phyloP scores from a whole-genome alignment of 1,139 yeast genomes.

The Sugiyamaella grinbergsii region DNA sequence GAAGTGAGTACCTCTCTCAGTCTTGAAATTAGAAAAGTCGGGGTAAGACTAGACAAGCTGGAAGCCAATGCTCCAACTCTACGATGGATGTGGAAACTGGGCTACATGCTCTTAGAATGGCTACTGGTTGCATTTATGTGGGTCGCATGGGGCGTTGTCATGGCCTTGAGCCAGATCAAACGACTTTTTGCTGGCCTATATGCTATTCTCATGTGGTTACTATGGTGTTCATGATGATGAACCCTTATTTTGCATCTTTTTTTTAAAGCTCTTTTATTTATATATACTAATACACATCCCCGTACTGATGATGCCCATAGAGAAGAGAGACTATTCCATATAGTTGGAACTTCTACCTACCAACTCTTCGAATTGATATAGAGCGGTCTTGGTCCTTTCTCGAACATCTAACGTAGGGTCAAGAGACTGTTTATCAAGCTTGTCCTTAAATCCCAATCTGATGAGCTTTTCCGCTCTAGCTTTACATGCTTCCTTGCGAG shows the following conservation, averaged over 20 bases:
- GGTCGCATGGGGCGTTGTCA: constrained; percentile 70
- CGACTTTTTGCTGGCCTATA: constrained; percentile 45
- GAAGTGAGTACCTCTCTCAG: constrained; percentile 82
- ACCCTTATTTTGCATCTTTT: constrained; percentile 12
- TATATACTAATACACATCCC: constrained; percentile 5
- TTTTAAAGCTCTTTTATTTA: constrained; percentile 2
- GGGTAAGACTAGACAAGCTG: constrained; percentile 65
- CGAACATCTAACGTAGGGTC: constrained; percentile 49
- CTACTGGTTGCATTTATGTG: constrained; percentile 65
- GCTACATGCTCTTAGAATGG: constrained; percentile 49
- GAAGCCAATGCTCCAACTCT: constrained; percentile 33
- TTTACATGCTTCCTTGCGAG: constrained; percentile 30
- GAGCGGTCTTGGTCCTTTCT: constrained; percentile 53
- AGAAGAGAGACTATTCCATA: background rate
- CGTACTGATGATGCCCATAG: background rate
- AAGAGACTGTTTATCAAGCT: constrained; percentile 39
- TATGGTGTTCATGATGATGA: constrained; percentile 38
- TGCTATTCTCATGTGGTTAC: constrained; percentile 49
- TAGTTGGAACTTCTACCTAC: constrained; percentile 15
- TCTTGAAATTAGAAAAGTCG: constrained; percentile 67
- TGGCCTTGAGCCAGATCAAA: constrained; percentile 51
- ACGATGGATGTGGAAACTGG: constrained; percentile 31
- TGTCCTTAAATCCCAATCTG: constrained; percentile 47
- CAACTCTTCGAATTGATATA: constrained; percentile 42
- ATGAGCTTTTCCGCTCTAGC: constrained; percentile 37